Percentiles rank a stretch among this genome's conserved stretches.
phyloP scores from a whole-genome alignment of 2,329 filamentous ascomycete species.

The Penicillium fuscoglaucum region DNA sequence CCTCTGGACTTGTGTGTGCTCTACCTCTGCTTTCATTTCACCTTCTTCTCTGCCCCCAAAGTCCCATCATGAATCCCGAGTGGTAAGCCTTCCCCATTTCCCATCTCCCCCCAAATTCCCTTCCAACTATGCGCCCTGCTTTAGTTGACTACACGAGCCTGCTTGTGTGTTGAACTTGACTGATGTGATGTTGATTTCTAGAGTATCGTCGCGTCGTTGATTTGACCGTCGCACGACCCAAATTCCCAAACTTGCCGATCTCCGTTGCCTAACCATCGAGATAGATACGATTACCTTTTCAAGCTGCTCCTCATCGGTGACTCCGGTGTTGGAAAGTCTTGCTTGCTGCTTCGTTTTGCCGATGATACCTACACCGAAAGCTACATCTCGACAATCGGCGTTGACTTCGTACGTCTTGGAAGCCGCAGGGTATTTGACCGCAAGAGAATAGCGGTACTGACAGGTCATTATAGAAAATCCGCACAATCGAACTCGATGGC shows the following conservation, averaged over 20 bases:
- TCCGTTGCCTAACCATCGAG: constrained; percentile 27
- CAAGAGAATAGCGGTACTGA: constrained; percentile 21
- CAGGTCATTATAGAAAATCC: constrained; percentile 76
- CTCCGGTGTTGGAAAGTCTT: constrained; percentile 99
- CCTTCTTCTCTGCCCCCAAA: constrained; percentile 6
- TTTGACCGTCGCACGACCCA: not conserved
- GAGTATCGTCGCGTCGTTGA: constrained; percentile 22
- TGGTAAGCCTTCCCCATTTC: constrained; percentile 40
- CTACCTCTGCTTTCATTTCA: constrained; percentile 6
- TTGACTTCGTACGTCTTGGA: constrained; percentile 80
- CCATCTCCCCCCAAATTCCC: constrained; percentile 9
- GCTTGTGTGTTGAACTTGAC: constrained; percentile 1
- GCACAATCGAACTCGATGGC: constrained; percentile 97
- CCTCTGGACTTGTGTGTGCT: constrained; percentile 9
- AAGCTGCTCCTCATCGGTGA: constrained; percentile 99
- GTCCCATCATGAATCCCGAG: constrained; percentile 51
- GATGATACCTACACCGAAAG: constrained; percentile 99
- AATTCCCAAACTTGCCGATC: constrained; percentile 17
- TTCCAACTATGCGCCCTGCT: constrained; percentile 2
- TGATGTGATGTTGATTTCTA: constrained; percentile 19
- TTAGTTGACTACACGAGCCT: not conserved
- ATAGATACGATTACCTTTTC: constrained; percentile 99
- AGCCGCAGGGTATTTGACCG: constrained; percentile 7
- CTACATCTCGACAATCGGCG: constrained; percentile 99
- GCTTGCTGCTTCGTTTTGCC: constrained; percentile 93